phyloP scores from a whole-genome alignment of 257 asterid species.

The Solanum stenotomum region DNA sequence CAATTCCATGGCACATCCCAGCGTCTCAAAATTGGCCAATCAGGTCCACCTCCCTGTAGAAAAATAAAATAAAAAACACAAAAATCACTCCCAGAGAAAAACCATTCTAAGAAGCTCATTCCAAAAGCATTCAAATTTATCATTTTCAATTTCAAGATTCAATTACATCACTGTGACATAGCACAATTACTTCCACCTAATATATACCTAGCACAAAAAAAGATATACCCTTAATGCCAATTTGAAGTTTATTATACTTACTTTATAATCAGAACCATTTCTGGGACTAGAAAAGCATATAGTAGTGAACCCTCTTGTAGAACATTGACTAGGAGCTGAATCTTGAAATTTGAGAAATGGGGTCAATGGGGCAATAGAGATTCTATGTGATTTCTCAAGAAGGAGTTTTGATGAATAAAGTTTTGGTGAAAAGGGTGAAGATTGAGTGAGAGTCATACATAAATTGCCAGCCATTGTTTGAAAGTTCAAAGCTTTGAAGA shows the following conservation, averaged over 20 bases:
- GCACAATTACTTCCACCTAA: background rate
- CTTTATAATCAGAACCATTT: background rate
- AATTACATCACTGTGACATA: background rate
- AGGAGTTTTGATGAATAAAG: background rate
- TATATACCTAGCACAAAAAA: background rate
- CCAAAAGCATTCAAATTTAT: background rate
- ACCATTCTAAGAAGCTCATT: background rate
- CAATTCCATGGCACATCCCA: constrained; percentile 99
- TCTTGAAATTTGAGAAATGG: constrained; percentile 4
- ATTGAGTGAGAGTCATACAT: background rate
- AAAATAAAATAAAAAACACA: background rate
- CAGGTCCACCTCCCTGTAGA: constrained; percentile 41
- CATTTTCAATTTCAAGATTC: background rate
- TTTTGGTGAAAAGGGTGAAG: background rate
- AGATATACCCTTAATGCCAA: background rate
- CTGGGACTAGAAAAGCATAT: background rate
- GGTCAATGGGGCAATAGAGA: background rate
- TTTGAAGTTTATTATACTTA: background rate
- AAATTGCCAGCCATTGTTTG: background rate
- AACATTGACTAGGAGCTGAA: background rate
- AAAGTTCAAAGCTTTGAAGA: background rate
- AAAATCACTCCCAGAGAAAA: background rate
- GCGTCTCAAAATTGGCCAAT: constrained; percentile 60
- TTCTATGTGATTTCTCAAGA: background rate
- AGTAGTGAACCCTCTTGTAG: background rate